A percentile compares a stretch with the other conserved stretches of the same genome.
phyloP scores from a whole-genome alignment of 352 stramenopile genomes.

The Pythium phragmiticola region DNA sequence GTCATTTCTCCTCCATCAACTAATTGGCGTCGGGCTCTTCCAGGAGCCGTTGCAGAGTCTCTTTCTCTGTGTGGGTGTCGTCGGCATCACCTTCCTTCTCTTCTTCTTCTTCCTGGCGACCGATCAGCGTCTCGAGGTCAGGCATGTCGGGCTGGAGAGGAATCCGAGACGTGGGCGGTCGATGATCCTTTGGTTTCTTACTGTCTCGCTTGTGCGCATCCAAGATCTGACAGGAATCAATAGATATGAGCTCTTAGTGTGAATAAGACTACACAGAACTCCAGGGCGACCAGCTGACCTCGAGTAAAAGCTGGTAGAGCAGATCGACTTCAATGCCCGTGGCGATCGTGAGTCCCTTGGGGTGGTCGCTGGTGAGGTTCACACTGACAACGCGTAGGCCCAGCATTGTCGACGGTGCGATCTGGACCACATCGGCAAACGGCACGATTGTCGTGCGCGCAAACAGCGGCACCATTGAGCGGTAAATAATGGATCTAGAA shows the following conservation, averaged over 20 bases:
- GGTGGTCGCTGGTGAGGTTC: conserved; percentile 43
- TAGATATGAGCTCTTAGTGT: not conserved
- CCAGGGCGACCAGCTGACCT: conserved; percentile 34
- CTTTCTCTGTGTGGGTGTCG: conserved; percentile 10
- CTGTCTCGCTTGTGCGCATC: conserved; percentile 53
- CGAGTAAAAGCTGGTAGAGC: conserved; percentile 63
- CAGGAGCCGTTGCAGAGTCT: conserved; percentile 12
- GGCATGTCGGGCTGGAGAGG: conserved; percentile 28
- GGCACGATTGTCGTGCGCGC: conserved; percentile 60
- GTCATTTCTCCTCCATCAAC: not conserved
- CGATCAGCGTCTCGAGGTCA: conserved; percentile 57
- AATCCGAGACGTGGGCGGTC: not conserved
- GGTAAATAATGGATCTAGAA: conserved; percentile 42
- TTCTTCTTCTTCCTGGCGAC: conserved; percentile 65
- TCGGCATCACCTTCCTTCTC: conserved; percentile 29
- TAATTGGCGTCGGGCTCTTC: conserved; percentile 10
- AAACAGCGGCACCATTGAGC: conserved; percentile 76
- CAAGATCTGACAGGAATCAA: conserved; percentile 34
- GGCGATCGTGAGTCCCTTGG: conserved; percentile 63
- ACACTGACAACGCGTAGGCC: conserved; percentile 66
- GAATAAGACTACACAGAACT: not conserved
- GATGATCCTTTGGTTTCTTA: conserved; percentile 1
- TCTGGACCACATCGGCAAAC: conserved; percentile 53
- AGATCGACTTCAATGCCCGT: conserved; percentile 78
- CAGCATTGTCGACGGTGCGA: conserved; percentile 57